phyloP scores from a whole-genome alignment of 169 alveolate genomes.

The Plasmodium falciparum region DNA sequence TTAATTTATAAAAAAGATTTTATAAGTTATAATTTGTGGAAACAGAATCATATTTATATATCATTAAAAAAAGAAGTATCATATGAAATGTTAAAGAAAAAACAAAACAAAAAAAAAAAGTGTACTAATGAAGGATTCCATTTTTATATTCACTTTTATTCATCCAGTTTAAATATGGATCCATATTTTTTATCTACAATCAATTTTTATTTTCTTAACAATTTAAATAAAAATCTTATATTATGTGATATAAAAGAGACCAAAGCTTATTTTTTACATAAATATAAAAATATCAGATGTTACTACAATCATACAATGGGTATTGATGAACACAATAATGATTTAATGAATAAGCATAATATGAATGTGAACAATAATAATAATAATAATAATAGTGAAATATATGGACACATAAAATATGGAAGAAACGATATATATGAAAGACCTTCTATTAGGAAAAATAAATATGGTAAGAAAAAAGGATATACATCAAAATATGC shows the following conservation, averaged over 20 bases:
- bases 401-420: neutral
- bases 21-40: constrained; percentile 41
- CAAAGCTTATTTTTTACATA: constrained; percentile 29
- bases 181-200: constrained; percentile 62
- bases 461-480: neutral
- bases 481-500: neutral
- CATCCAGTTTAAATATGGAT: constrained; percentile 48
- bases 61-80: constrained; percentile 19
- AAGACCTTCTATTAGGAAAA: neutral
- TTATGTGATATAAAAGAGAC: constrained; percentile 52
- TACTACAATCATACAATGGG: constrained; percentile 25
- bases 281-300: constrained; percentile 12
- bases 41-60: constrained; percentile 47
- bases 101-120: constrained; percentile 11
- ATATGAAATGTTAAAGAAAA: neutral
- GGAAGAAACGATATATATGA: too few species aligned
- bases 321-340: neutral
- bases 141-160: constrained; percentile 37
- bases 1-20: constrained; percentile 67
- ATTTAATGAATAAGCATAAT: neutral
- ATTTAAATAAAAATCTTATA: constrained; percentile 61
- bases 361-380: neutral
- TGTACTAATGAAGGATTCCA: constrained; percentile 13
- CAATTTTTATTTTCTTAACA: constrained; percentile 50
- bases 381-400: neutral